Evolutionary conservation across 2,329 filamentous ascomycete species (phyloP).

Genomic region (Colletotrichum sp.): DNA sequence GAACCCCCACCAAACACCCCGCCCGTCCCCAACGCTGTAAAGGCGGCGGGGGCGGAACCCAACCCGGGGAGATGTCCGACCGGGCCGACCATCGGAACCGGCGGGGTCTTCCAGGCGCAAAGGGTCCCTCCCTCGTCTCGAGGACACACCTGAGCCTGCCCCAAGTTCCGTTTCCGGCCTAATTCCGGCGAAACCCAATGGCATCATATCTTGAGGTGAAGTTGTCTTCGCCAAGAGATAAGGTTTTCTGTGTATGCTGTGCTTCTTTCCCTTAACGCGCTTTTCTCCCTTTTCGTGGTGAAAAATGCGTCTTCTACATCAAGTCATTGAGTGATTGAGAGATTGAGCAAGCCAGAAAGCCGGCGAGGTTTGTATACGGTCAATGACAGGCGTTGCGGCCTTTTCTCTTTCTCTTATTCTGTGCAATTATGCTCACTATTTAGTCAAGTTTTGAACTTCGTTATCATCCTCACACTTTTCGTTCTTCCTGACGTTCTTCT

Average conservation of each 20-base stretch:
- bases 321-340: not conserved
- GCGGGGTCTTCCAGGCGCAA: not conserved
- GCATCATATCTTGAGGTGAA: not conserved
- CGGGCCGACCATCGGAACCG: constrained; percentile 20
- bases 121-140: not conserved
- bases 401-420: not conserved
- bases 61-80: constrained; percentile 19
- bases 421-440: not conserved
- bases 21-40: not conserved
- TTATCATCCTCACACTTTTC: not conserved
- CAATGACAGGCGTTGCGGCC: not conserved
- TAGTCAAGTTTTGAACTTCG: not conserved
- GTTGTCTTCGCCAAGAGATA: not conserved
- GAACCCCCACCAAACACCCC: not conserved
- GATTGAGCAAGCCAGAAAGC: not conserved
- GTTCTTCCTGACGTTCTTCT: not conserved
- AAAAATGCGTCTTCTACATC: not conserved
- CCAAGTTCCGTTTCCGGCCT: not conserved
- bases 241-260: not conserved
- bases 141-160: not conserved
- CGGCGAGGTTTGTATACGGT: not conserved
- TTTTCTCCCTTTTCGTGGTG: not conserved
- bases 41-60: not conserved
- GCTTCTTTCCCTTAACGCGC: not conserved
- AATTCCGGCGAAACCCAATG: not conserved